Base-by-base conservation (phyloP, 345 rosid genomes). In the Brassica cretica region DNA sequence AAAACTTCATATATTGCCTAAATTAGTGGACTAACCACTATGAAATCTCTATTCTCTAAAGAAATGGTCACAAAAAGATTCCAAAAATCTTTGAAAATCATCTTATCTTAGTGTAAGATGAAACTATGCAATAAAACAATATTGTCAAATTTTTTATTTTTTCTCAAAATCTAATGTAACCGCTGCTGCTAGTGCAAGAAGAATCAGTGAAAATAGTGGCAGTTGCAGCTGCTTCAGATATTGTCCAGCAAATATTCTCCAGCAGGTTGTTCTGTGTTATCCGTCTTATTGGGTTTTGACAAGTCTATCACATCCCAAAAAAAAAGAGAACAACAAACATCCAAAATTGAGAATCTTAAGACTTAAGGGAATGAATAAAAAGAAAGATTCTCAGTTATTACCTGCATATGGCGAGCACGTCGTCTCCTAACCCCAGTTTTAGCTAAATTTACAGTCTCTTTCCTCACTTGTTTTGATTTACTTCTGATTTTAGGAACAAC, bases 231-330 rank as follows among this genome's bases (percentile, higher is more conserved):
- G 94, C 87, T 76, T 92, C 98, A 12, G 97, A n/a, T n/a, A n/a
- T 21, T 21, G 24, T 21, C 98, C 98, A 94, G 89, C 95, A 89
- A 80, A 94, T 87, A 21, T 91, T 87, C 76, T 94, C 97, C 81
- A 94, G 86, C 76, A 92, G 91, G 84, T 87, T 84, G 84, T 82
- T 88, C 79, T 87, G 94, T 77, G 94, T 90, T 76, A 90, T 87
- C 70, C 91, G 93, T 83, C 89, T 88, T 16, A 88, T 84, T 64
- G 92, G 97, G 67, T 85, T 87, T 85, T 91, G 97, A 78, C 93
- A 94, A 37, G 93, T 90, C 99, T 35, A 80, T 46, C 72, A 74
- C 46, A 82, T 63, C 72, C 74, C n/a, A n/a, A n/a, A n/a, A 32
- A 68, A 39, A 8, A 9, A 39, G 46, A 39, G 46, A 39, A 39